Base-by-base conservation (phyloP, 306 rosid species). In the Abrus precatorius region DNA sequence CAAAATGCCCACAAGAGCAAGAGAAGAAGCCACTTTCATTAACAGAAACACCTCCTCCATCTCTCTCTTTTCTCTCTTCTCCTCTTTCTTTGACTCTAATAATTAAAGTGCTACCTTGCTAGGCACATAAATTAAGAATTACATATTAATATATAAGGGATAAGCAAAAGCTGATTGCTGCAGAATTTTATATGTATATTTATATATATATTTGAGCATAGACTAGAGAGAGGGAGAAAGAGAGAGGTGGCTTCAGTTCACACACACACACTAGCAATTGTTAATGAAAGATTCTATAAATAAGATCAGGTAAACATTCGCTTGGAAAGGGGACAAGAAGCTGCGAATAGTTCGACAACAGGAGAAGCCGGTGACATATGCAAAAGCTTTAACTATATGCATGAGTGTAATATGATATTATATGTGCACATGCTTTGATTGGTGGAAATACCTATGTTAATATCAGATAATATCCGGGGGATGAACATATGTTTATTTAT, bases 1-100 rank as follows among this genome's bases (percentile, higher is more conserved):
- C 10, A 86, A 30, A 50, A 89, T 66, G 43, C 81, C 87, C 48
- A 78, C 63, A 10, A 86, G 6, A 64, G 53, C 86, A 28, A 83
- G 4, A 43, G 86, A 77, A 54, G 68, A 74, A 77, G 53, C 55
- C 6, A 80, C 2, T 79, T 85, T 82, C 90, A 85, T 9, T 7
- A n/a, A 54, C 50, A n/a, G 4, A 57, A 75, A 27, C 3, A 75
- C 84, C 55, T 53, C 86, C 77, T 49, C 82, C 88, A 68, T 81
- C 83, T 85, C 77, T 34, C n/a, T 59, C 50, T 48, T 62, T 63
- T 11, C 9, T 53, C 13, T 77, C 14, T 44, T 13, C n/a, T 13
- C 5, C 8, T 41, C 76, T 53, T 64, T n/a, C 55, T 44, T 67
- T 13, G 56, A 41, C 76, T 33, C 71, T 44, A 5, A 33, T 7